phyloP scores from a whole-genome alignment of 2,329 filamentous ascomycete species.

The Cercospora nicotianae region DNA sequence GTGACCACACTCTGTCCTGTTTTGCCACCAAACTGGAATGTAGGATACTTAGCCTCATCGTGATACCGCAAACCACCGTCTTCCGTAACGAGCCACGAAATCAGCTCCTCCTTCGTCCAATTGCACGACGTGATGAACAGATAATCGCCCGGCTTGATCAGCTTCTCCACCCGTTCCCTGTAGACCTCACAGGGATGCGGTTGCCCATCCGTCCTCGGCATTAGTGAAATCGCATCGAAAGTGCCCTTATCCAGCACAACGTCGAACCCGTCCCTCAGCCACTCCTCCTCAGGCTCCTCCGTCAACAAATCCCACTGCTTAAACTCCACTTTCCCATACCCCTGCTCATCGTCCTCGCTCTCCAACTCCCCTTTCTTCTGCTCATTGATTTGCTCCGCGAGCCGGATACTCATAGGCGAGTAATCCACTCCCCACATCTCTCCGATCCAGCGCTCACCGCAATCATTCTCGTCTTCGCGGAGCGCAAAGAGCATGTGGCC shows the following conservation, averaged over 20 bases:
- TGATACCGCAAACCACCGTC: conserved; percentile 58
- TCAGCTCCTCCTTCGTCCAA: conserved; percentile 89
- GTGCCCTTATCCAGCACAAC: conserved; percentile 97
- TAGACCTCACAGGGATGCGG: conserved; percentile 67
- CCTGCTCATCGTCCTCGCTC: conserved; percentile 17
- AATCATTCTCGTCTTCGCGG: conserved; percentile 56
- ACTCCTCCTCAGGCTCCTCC: conserved; percentile 46
- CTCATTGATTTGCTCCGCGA: conserved; percentile 64
- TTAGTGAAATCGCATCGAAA: conserved; percentile 89
- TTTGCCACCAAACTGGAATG: conserved; percentile 84
- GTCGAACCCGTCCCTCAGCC: conserved; percentile 72
- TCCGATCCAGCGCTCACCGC: conserved; percentile 58
- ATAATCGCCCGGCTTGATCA: conserved; percentile 70
- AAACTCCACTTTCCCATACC: conserved; percentile 47
- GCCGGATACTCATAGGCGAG: conserved; percentile 68
- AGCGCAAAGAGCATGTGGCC: conserved; percentile 87
- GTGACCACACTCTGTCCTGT: conserved; percentile 89
- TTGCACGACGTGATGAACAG: conserved; percentile 94
- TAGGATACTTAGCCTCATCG: conserved; percentile 74
- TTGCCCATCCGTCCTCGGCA: conserved; percentile 26
- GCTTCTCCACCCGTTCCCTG: conserved; percentile 62
- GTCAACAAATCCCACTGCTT: conserved; percentile 54
- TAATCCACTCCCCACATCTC: conserved; percentile 87
- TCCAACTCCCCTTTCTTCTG: conserved; percentile 18
- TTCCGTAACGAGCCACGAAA: conserved; percentile 68